phyloP scores from a whole-genome alignment of 2,329 filamentous ascomycete genomes.

The Diaporthe caulivora region DNA sequence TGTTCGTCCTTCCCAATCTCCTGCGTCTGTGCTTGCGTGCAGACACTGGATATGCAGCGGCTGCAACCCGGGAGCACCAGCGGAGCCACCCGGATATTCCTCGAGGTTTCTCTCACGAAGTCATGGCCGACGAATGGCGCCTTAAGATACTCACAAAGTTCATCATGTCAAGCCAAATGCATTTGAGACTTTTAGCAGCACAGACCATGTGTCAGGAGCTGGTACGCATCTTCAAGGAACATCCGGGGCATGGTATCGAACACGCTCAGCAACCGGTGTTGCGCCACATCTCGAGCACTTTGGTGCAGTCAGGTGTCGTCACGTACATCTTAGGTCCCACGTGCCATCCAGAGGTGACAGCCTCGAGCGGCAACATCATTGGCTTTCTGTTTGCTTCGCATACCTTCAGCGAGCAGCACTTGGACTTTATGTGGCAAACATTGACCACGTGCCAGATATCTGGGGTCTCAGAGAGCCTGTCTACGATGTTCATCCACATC shows the following conservation, averaged over 20 bases:
- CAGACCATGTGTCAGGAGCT: slow-evolving; percentile 80
- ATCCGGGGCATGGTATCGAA: slow-evolving; percentile 60
- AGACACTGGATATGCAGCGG: slow-evolving; percentile 51
- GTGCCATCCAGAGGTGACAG: slow-evolving; percentile 91
- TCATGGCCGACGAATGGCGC: slow-evolving; percentile 75
- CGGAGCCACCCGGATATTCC: slow-evolving; percentile 54
- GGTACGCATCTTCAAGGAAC: slow-evolving; percentile 72
- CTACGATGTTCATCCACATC: slow-evolving; percentile 71
- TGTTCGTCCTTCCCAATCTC: slow-evolving; percentile 59
- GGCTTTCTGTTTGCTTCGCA: slow-evolving; percentile 87
- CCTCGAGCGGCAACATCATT: slow-evolving; percentile 84
- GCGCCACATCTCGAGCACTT: slow-evolving; percentile 75
- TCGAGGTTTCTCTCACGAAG: slow-evolving; percentile 56
- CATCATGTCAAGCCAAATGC: slow-evolving; percentile 89
- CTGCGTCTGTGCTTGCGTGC: slow-evolving; percentile 56
- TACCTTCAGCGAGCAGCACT: slow-evolving; percentile 78
- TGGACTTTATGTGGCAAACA: slow-evolving; percentile 86
- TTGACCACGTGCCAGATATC: slow-evolving; percentile 86
- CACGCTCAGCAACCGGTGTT: slow-evolving; percentile 62
- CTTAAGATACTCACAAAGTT: slow-evolving; percentile 77
- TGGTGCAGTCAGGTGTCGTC: slow-evolving; percentile 78
- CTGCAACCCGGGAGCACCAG: slow-evolving; percentile 49
- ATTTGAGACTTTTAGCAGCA: slow-evolving; percentile 84
- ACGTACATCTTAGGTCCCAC: slow-evolving; percentile 91
- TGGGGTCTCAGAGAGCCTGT: slow-evolving; percentile 83